Evolutionary conservation across 1,284 basidiomycete genomes (phyloP), one percentile per base, ranked within the genome.

Genomic region (Stygiomarasmius scandens): DNA sequence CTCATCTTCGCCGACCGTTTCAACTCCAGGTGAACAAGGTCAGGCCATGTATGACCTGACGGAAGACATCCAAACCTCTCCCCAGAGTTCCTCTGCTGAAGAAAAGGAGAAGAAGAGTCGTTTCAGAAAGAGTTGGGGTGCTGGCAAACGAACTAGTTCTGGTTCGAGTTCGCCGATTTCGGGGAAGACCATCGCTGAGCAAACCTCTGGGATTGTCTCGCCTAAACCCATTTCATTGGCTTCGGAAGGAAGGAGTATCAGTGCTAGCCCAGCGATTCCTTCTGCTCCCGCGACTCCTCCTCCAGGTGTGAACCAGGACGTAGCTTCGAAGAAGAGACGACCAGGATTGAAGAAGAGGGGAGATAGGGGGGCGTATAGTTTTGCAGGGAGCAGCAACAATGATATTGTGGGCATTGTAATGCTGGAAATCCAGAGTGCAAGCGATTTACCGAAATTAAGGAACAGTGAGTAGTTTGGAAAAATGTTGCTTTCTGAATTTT

Each of bases 381-480:
- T 94, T 65, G 84, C 84, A 36, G 80, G 86, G 1, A 80, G 50
- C 0, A 24, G 52, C 23, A 49, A 69, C 1, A 77, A 81, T 62
- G 95, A 97, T 67, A 90, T 98, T 46, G 76, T 97, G 2, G 96
- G 97, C 1, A 95, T 99, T 59, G 95, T 97, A 48, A 93, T 97
- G 86, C 73, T 96, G 22, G 86, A 87, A 73, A 81, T 86, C 41
- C 71, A 77, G 51, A 70, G 85, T 25, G 96, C 95, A 1, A 80
- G 79, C 16, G 93, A 97, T 71, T 75, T 99, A 56, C 96, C 96
- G 0, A 83, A 84, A 64, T 78, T 96, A 66, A 91, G 88, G 71
- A 98, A 97, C 67, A 89, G 91, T 93, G 55, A 64, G 90, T 82
- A 12, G 36, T 55, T 43, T 55, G 54, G 32, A n/a, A 29, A 14